These are phyloP conservation scores for Rhynchospora pubera DNA, from an alignment of 176 grass and related monocot genomes.

Conservation along the genomic window DNA sequence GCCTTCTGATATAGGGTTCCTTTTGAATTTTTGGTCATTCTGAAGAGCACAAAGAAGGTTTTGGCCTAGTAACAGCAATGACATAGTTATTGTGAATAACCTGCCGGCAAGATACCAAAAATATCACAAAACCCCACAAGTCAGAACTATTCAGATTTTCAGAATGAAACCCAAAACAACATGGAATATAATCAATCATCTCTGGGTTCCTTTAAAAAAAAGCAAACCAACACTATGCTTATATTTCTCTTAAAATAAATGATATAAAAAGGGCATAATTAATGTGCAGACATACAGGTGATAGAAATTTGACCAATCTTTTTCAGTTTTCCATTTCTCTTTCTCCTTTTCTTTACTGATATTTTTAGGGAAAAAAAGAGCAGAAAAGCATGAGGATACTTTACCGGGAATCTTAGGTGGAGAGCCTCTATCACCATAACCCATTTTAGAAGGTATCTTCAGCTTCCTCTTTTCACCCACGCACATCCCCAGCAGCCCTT, in stretches of 20 bases:
- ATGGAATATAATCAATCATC: neutral
- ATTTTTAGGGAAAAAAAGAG: neutral
- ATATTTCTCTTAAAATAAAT: neutral
- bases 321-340: neutral
- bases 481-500: constrained; percentile 89
- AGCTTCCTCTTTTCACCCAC: constrained; percentile 90
- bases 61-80: neutral
- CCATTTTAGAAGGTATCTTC: constrained; percentile 84
- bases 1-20: neutral
- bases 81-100: neutral
- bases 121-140: neutral
- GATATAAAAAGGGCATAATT: neutral
- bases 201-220: neutral
- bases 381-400: constrained; percentile 5
- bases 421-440: constrained; percentile 75
- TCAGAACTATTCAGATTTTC: neutral
- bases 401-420: constrained; percentile 87
- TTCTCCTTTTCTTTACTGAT: neutral
- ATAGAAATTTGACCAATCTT: neutral
- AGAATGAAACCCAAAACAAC: neutral
- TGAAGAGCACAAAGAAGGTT: neutral
- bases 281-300: neutral
- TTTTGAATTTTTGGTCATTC: neutral
- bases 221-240: neutral
- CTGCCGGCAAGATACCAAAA: neutral